These are phyloP conservation scores for Symbiodinium pilosum DNA, from an alignment of 73 alveolate genomes.

Conservation along the genomic window DNA sequence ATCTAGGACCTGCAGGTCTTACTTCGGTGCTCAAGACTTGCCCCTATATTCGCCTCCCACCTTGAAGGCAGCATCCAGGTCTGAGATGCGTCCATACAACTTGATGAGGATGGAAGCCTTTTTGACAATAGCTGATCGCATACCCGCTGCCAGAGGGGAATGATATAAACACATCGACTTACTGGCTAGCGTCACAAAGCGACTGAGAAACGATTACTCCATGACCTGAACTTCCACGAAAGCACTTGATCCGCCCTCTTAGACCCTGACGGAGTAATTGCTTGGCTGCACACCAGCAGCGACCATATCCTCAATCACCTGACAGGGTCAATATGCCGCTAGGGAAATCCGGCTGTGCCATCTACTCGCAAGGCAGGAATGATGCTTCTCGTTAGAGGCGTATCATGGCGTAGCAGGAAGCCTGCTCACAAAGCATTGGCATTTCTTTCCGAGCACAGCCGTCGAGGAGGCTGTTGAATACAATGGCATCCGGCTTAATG, in stretches of 20 bases:
- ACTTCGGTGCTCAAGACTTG: not conserved
- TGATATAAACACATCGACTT: too few species aligned
- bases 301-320: slow-evolving; percentile 75
- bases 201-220: too few species aligned
- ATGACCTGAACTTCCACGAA: too few species aligned
- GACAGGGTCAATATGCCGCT: not conserved
- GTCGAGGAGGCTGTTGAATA: slow-evolving; percentile 71
- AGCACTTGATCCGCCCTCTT: too few species aligned
- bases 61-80: slow-evolving; percentile 84
- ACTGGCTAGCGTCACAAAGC: too few species aligned
- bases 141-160: too few species aligned
- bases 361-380: too few species aligned
- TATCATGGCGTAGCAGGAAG: too few species aligned
- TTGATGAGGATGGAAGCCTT: slow-evolving; percentile 88
- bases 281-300: slow-evolving; percentile 80
- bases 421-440: slow-evolving; percentile 91
- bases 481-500: slow-evolving; percentile 80
- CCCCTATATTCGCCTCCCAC: not conserved
- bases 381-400: too few species aligned
- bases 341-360: too few species aligned
- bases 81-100: slow-evolving; percentile 69
- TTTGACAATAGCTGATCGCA: too few species aligned
- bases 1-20: slow-evolving; percentile 38
- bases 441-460: slow-evolving; percentile 67
- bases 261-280: slow-evolving; percentile 32